Base-by-base conservation (phyloP, 2,329 filamentous ascomycete genomes). In the Bimuria novae-zelandiae region DNA sequence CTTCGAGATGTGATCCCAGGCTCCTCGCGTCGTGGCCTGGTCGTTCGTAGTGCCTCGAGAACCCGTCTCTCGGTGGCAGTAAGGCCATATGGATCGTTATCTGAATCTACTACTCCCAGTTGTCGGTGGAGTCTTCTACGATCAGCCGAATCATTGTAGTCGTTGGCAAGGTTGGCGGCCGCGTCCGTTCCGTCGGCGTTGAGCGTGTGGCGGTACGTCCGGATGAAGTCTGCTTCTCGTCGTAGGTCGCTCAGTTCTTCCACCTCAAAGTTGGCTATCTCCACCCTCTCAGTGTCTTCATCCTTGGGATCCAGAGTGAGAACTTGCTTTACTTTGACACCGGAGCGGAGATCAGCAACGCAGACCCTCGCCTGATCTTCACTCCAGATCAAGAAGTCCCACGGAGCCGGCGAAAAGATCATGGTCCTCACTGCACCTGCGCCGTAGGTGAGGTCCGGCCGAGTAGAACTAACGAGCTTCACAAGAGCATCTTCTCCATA, bases 351-450 rank as follows among this genome's bases (percentile, higher is more conserved):
- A 71, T 94, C 90, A 4, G 88, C 88, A 33, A 93, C 79, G 32
- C 89, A 90, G 14, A 92, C 80, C 51, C 86, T 81, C 3, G 88
- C 89, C 57, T 89, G 87, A 64, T 96, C 90, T 73, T 99, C 94
- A 7, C 92, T 90, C 92, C 94, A 97, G 6, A 95, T 89, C 35
- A 99, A 78, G 16, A 99, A 83, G 69, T 97, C 93, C 79, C 88
- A 93, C 0, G 92, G 90, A 1, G 89, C 89, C 0, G 93, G 92
- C 4, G 90, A 92, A 70, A 99, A 99, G 1, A 88, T 83, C 89
- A 97, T 95, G 56, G 92, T 90, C 56, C 94, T 84, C 48, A 97
- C 86, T 27, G 93, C 92, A 37, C 93, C 93, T 17, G 83, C 73
- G 8, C 72, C 81, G 19, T 84, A 82, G n/a, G 79, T 52, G 36